Conservation (phyloP, 495 filamentous ascomycete species). For the Annulohypoxylon stygium region DNA sequence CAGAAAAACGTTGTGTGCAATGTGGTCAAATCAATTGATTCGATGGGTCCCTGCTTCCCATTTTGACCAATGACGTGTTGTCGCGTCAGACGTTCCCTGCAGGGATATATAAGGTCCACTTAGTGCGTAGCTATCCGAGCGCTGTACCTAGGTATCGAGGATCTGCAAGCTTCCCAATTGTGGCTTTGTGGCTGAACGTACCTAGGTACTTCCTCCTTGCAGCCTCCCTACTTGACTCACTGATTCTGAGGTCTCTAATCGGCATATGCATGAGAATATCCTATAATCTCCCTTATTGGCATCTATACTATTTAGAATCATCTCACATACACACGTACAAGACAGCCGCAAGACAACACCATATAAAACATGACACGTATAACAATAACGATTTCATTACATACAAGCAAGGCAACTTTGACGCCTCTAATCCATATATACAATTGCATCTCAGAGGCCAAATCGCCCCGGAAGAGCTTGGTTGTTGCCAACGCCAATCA, state of each 20-base stretch:
- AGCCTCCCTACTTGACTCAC: no score
- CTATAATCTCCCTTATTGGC: no score
- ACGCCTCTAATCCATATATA: conserved; percentile 31
- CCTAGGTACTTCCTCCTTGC: no score
- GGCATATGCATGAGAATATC: no score
- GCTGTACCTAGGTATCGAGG: background rate
- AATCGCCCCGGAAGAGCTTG: background rate
- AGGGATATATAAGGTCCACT: background rate
- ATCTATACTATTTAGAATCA: no score
- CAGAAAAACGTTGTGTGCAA: conserved; percentile 35
- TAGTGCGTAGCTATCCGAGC: background rate
- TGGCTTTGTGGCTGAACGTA: conserved; percentile 13
- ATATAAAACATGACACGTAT: background rate
- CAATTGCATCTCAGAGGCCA: conserved; percentile 4
- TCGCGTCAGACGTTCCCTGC: conserved; percentile 29
- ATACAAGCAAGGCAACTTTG: conserved; percentile 22
- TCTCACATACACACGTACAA: background rate
- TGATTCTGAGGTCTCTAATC: no score
- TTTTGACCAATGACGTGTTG: conserved; percentile 41
- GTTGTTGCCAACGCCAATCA: background rate
- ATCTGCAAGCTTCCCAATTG: background rate
- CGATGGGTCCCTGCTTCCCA: conserved; percentile 29
- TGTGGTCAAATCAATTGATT: conserved; percentile 46
- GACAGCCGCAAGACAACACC: background rate
- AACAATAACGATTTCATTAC: conserved; percentile 20